Percentiles rank a stretch among this genome's conserved stretches.
phyloP scores from a whole-genome alignment of 2,329 filamentous ascomycete genomes.

The Paracoccidioides brasiliensis region DNA sequence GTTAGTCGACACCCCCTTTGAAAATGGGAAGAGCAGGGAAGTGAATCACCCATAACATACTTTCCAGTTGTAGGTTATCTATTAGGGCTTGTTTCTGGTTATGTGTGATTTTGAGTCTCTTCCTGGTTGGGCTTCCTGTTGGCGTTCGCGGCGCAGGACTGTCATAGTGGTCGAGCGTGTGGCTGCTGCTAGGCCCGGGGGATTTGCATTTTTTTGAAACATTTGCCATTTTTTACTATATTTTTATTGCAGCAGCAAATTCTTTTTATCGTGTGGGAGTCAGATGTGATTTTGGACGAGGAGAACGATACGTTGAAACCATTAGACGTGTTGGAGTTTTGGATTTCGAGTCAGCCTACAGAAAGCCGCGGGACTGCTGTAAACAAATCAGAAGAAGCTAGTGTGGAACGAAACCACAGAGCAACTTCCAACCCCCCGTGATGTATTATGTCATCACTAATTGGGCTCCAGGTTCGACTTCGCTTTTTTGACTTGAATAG shows the following conservation, averaged over 20 bases:
- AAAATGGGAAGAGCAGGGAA: background rate
- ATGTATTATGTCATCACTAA: background rate
- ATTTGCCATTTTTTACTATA: constrained; percentile 22
- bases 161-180: constrained; percentile 24
- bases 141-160: constrained; percentile 30
- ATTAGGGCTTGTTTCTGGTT: constrained; percentile 76
- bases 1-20: background rate
- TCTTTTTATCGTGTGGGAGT: background rate
- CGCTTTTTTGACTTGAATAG: no score
- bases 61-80: constrained; percentile 79
- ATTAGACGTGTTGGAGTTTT: background rate
- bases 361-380: background rate
- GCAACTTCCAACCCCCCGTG: no score
- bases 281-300: background rate
- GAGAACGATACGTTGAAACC: no score
- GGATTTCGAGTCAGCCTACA: no score
- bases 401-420: background rate
- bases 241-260: constrained; percentile 11
- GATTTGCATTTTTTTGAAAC: constrained; percentile 29
- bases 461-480: no score
- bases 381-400: background rate
- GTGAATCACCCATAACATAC: constrained; percentile 38
- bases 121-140: constrained; percentile 48
- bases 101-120: constrained; percentile 48
- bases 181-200: constrained; percentile 13